Percentiles rank a stretch among this genome's conserved stretches.
Conservation (phyloP, 2,329 filamentous ascomycete species). For the Thermothelomyces thermophilus region DNA sequence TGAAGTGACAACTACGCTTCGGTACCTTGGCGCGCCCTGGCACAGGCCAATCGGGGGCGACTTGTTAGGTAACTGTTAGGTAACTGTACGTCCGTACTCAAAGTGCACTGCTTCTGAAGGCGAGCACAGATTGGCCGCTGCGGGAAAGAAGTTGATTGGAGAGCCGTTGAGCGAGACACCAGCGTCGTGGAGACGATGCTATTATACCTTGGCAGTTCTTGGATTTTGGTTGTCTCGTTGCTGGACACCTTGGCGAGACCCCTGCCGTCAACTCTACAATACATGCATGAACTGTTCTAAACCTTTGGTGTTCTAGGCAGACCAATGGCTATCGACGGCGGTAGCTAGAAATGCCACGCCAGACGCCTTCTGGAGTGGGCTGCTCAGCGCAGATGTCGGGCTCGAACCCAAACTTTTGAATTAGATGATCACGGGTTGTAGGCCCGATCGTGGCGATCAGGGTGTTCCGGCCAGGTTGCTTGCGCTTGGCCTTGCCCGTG, state of each 20-base stretch:
- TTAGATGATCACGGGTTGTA: constrained; percentile 74
- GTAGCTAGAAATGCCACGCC: constrained; percentile 56
- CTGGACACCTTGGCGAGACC: no score
- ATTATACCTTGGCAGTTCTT: no score
- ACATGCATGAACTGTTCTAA: neutral
- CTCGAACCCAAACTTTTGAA: constrained; percentile 56
- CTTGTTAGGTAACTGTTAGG: constrained; percentile 15
- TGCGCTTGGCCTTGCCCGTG: constrained; percentile 33
- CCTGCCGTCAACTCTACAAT: neutral
- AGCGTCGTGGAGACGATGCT: no score
- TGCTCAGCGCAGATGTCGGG: constrained; percentile 75
- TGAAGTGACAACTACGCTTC: constrained; percentile 8
- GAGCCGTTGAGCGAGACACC: neutral
- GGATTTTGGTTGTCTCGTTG: no score
- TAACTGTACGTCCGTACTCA: no score
- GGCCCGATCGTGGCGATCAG: constrained; percentile 86
- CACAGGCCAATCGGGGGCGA: neutral
- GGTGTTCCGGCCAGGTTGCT: constrained; percentile 38
- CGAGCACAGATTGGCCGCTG: neutral
- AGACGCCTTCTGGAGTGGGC: constrained; percentile 76
- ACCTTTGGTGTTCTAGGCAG: neutral
- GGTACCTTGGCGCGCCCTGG: constrained; percentile 12
- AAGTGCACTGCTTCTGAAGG: neutral
- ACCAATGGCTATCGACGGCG: constrained; percentile 12
- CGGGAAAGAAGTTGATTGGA: neutral